These are phyloP conservation scores for Arctium minus DNA, from an alignment of 129 eudicot genomes.

Conservation along the genomic window DNA sequence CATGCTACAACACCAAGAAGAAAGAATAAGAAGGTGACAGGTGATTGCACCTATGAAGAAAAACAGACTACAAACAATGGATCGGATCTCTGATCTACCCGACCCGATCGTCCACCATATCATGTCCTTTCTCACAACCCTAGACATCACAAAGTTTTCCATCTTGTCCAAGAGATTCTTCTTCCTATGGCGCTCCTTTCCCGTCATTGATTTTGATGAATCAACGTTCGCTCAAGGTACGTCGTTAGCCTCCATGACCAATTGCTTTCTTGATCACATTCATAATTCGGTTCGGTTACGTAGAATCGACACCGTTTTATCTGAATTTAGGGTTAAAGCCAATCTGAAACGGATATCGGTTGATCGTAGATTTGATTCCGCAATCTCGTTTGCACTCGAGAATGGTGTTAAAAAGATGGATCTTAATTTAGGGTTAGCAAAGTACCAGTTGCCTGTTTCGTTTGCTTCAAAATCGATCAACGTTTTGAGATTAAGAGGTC, in stretches of 20 bases:
- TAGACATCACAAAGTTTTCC: conserved; percentile 18
- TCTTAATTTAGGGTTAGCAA: conserved; percentile 17
- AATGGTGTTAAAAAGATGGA: conserved; percentile 27
- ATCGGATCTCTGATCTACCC: conserved; percentile 33
- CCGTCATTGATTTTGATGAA: conserved; percentile 20
- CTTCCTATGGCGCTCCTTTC: conserved; percentile 22
- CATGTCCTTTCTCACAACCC: conserved; percentile 25
- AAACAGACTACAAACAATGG: neutral
- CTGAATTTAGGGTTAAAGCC: conserved; percentile 24
- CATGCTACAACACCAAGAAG: conserved; percentile 11
- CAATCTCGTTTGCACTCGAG: conserved; percentile 3
- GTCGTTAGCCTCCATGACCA: neutral
- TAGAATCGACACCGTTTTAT: neutral
- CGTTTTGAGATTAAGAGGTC: conserved; percentile 16
- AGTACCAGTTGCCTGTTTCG: neutral
- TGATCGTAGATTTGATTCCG: conserved; percentile 12
- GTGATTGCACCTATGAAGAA: neutral
- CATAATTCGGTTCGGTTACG: conserved; percentile 4
- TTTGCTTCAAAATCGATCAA: conserved; percentile 14
- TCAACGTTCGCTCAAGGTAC: neutral
- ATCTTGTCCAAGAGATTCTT: conserved; percentile 30
- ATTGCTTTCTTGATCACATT: conserved; percentile 16
- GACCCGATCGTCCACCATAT: conserved; percentile 34
- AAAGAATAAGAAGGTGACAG: conserved; percentile 3
- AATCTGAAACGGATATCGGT: neutral